Evolutionary conservation across 345 rosid genomes (phyloP).

Genomic region (Boechera divaricarpa): DNA sequence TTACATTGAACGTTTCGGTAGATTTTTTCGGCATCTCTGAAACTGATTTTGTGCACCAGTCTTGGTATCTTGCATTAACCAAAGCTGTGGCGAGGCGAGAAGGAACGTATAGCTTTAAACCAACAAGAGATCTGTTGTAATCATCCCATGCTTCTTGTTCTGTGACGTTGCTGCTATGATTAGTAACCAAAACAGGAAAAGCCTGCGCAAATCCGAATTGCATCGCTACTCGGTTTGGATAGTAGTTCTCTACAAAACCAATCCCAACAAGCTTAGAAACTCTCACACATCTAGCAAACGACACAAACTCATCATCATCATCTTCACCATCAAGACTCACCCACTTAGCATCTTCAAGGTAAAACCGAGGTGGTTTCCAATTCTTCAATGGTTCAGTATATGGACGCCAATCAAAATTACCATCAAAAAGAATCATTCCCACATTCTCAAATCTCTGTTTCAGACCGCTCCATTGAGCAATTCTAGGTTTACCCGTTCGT

Average conservation of each 20-base stretch:
- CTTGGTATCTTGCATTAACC: slow-evolving; percentile 51
- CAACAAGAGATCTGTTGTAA: slow-evolving; percentile 45
- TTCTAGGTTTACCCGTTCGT: slow-evolving; percentile 43
- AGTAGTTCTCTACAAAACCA: slow-evolving; percentile 50
- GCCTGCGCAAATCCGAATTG: slow-evolving; percentile 73
- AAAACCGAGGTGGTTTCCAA: slow-evolving; percentile 48
- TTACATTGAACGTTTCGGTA: neutral
- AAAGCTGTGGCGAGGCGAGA: slow-evolving; percentile 46
- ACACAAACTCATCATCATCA: slow-evolving; percentile 29
- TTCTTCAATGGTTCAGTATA: slow-evolving; percentile 34
- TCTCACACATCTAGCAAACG: slow-evolving; percentile 52
- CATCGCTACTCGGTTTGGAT: slow-evolving; percentile 64
- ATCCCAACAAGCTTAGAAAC: slow-evolving; percentile 53
- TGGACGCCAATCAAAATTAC: slow-evolving; percentile 55
- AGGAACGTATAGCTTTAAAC: slow-evolving; percentile 47
- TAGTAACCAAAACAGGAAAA: slow-evolving; percentile 44
- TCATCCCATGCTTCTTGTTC: slow-evolving; percentile 39
- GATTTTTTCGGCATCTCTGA: neutral
- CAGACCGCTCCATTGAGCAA: slow-evolving; percentile 45
- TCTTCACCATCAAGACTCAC: slow-evolving; percentile 33
- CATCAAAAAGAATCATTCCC: slow-evolving; percentile 38
- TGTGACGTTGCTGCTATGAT: slow-evolving; percentile 10
- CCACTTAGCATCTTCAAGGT: slow-evolving; percentile 35
- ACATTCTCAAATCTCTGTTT: slow-evolving; percentile 22
- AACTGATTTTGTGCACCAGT: slow-evolving; percentile 57